Percentiles rank a stretch among this genome's conserved stretches.
Evolutionary conservation across 2,329 filamentous ascomycete species (phyloP).

Genomic region (Dactylonectria estremocensis): DNA sequence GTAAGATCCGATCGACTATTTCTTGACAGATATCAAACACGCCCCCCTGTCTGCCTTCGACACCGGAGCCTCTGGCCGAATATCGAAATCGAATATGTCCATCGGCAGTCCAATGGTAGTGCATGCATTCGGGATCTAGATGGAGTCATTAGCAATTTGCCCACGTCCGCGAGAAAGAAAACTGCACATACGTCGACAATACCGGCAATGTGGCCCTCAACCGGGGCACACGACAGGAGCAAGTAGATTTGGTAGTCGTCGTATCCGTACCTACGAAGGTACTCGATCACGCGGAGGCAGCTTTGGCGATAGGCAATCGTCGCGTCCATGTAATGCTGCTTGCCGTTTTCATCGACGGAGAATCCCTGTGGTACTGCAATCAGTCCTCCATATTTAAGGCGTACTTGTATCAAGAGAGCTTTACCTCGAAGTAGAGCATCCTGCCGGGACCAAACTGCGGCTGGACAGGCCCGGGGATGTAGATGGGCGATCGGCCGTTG

Average conservation of each 20-base stretch:
- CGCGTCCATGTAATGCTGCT: constrained; percentile 90
- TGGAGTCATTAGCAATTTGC: too few species aligned
- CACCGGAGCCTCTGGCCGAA: constrained; percentile 75
- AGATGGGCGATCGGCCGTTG: constrained; percentile 75
- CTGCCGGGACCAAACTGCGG: constrained; percentile 88
- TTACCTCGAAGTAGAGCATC: constrained; percentile 65
- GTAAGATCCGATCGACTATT: constrained; percentile 50
- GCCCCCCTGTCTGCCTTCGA: constrained; percentile 47
- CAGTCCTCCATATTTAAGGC: neutral
- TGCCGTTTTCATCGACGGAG: constrained; percentile 88
- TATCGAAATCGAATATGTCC: constrained; percentile 97
- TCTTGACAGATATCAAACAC: constrained; percentile 37
- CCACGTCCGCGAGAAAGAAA: neutral
- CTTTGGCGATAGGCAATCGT: constrained; percentile 91
- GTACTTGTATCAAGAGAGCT: too few species aligned
- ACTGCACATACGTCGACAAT: constrained; percentile 76
- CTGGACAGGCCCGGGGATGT: constrained; percentile 88
- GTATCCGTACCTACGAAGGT: constrained; percentile 61
- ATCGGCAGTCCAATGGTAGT: constrained; percentile 91
- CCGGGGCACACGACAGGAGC: constrained; percentile 85
- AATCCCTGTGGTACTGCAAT: constrained; percentile 66
- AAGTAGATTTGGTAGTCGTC: constrained; percentile 86
- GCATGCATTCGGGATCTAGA: constrained; percentile 84
- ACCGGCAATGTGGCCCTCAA: constrained; percentile 90
- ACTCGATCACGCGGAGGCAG: constrained; percentile 68